Conservation (phyloP, 345 rosid species). For the Salix brachista region DNA sequence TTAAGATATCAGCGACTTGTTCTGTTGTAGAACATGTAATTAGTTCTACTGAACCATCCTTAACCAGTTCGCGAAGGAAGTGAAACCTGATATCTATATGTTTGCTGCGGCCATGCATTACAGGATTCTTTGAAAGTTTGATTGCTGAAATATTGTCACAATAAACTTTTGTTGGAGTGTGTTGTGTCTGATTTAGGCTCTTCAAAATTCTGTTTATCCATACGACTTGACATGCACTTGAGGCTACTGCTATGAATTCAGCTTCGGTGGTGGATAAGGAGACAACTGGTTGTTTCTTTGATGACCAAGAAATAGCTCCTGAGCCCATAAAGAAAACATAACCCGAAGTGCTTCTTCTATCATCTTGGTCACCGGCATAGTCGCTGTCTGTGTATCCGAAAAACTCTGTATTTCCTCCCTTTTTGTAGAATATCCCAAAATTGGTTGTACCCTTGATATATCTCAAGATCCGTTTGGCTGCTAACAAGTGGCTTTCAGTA, state of each 20-base stretch:
- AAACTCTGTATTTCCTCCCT: background rate
- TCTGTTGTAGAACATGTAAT: too few relatives aligned
- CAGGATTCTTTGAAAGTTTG: background rate
- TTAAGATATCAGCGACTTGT: too few relatives aligned
- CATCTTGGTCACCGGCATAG: background rate
- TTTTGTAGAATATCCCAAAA: background rate
- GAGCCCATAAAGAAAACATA: background rate
- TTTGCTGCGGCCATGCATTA: background rate
- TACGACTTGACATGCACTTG: background rate
- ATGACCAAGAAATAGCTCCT: background rate
- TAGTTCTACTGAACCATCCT: too few relatives aligned
- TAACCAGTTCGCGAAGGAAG: too few relatives aligned
- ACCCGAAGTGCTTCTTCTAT: background rate
- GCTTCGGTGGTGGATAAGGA: background rate
- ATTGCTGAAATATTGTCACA: background rate
- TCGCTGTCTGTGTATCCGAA: background rate
- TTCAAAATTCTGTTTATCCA: background rate
- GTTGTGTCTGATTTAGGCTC: background rate
- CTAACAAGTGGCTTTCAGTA: too few relatives aligned
- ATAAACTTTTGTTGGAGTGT: too few relatives aligned
- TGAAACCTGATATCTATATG: too few relatives aligned
- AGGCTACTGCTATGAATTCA: background rate
- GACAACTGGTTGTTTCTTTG: background rate
- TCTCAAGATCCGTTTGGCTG: too few relatives aligned
- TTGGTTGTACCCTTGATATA: too few relatives aligned